These are phyloP conservation scores for Geosiphon pyriformis DNA, from an alignment of 192 early-diverging fungal genomes.

Conservation along the genomic window DNA sequence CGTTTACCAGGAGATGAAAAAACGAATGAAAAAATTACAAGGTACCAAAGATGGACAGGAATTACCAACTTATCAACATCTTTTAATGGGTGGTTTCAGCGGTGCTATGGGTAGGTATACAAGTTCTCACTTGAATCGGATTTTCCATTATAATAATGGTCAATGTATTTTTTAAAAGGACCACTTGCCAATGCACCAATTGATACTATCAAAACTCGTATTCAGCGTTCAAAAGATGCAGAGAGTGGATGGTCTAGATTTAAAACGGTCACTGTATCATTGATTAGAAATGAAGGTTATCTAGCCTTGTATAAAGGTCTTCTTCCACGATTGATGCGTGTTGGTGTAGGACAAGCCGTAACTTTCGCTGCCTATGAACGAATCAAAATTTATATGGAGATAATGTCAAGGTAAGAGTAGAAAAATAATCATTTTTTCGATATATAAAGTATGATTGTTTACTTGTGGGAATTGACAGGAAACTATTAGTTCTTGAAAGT, in stretches of 20 bases:
- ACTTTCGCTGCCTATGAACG: slow-evolving; percentile 93
- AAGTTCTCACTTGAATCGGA: not conserved
- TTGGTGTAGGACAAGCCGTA: slow-evolving; percentile 95
- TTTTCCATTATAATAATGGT: not conserved
- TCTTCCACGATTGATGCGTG: slow-evolving; percentile 86
- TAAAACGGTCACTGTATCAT: slow-evolving; percentile 66
- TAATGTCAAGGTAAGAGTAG: slow-evolving; percentile 3
- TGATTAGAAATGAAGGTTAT: slow-evolving; percentile 85
- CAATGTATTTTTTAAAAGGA: slow-evolving; percentile 33
- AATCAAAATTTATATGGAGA: slow-evolving; percentile 72
- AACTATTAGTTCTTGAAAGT: no score
- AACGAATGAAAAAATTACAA: slow-evolving; percentile 64
- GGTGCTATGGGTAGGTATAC: slow-evolving; percentile 60
- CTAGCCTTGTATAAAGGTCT: slow-evolving; percentile 93
- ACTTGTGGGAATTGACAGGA: no score
- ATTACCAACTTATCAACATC: slow-evolving; percentile 87
- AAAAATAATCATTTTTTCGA: no score
- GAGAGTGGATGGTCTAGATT: slow-evolving; percentile 79
- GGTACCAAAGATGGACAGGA: slow-evolving; percentile 32
- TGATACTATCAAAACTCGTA: slow-evolving; percentile 98
- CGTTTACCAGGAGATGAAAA: slow-evolving; percentile 91
- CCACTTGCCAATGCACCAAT: slow-evolving; percentile 95
- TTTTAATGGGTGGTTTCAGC: slow-evolving; percentile 85
- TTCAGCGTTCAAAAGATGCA: slow-evolving; percentile 75
- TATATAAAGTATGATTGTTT: no score